Evolutionary conservation across 257 asterid species (phyloP).

Genomic region (Eucommia ulmoides): DNA sequence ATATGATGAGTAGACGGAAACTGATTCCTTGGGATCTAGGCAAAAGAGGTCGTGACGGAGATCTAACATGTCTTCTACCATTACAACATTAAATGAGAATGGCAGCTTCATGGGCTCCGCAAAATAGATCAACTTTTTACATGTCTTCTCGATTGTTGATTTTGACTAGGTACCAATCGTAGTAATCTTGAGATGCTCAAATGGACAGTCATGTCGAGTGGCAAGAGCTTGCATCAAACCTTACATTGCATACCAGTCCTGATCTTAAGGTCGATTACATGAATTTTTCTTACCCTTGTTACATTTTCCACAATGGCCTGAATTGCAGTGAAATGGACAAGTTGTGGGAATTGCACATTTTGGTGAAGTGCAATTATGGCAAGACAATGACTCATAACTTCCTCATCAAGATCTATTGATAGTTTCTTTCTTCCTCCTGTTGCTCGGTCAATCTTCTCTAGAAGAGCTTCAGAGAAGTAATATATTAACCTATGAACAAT

Average conservation of each 20-base stretch:
- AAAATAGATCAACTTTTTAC: no score
- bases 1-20: not conserved
- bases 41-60: not conserved
- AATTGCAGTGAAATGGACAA: not conserved
- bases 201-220: not conserved
- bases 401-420: not conserved
- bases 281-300: not conserved
- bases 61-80: not conserved
- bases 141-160: no score
- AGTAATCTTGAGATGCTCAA: no score
- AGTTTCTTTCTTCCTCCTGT: not conserved
- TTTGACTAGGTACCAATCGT: no score
- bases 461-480: not conserved
- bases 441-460: not conserved
- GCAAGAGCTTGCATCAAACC: not conserved
- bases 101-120: not conserved
- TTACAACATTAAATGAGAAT: not conserved
- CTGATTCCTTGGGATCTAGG: not conserved
- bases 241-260: not conserved
- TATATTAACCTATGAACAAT: no score
- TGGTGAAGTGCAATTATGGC: not conserved
- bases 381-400: no score
- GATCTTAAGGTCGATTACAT: not conserved
- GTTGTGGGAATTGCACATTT: not conserved
- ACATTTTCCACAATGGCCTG: not conserved